phyloP scores from a whole-genome alignment of 257 asterid genomes.

The Solanum sitiens region DNA sequence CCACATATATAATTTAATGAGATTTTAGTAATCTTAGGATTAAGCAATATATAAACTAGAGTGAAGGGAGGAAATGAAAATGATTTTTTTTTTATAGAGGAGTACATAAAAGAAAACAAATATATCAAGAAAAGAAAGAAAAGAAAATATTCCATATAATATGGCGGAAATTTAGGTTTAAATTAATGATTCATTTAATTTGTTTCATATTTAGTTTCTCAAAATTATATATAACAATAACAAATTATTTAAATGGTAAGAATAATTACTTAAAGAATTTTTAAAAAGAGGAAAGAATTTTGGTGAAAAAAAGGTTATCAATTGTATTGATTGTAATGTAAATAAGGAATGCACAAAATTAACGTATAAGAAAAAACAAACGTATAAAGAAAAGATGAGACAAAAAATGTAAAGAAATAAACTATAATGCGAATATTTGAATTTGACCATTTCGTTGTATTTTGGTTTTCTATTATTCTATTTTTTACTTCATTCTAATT shows the following conservation, averaged over 20 bases:
- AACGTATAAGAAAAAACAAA: neutral
- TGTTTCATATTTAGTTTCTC: too few relatives aligned
- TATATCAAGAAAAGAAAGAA: neutral
- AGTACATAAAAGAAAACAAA: neutral
- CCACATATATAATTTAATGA: neutral
- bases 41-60: neutral
- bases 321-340: neutral
- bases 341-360: neutral
- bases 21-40: neutral
- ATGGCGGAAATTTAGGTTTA: neutral
- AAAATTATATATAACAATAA: neutral
- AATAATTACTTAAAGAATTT: too few relatives aligned
- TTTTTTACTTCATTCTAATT: neutral
- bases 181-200: neutral
- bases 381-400: neutral
- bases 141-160: neutral
- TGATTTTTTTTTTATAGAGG: neutral
- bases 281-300: neutral
- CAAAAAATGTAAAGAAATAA: neutral
- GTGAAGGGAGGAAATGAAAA: neutral
- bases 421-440: neutral
- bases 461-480: neutral
- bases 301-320: neutral
- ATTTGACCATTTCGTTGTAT: neutral
- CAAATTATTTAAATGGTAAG: neutral